Percentiles rank a stretch among this genome's conserved stretches.
Evolutionary conservation across 306 rosid species (phyloP).

Genomic region (Macrotyloma uniflorum): DNA sequence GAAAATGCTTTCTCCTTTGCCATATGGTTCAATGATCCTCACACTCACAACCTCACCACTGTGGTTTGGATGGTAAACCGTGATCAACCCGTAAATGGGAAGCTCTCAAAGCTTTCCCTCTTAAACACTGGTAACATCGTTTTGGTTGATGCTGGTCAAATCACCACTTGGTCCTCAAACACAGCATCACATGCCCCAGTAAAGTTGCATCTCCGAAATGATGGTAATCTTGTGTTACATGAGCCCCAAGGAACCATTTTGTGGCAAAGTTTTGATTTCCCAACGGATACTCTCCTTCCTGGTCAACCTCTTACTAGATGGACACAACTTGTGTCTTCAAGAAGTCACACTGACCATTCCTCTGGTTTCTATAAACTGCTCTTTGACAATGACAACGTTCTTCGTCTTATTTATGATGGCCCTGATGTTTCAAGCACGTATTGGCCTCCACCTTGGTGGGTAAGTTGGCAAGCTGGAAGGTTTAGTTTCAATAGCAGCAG

Average conservation of each 20-base stretch:
- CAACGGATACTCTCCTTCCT: background rate
- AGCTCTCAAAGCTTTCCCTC: constrained; percentile 44
- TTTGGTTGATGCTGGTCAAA: constrained; percentile 35
- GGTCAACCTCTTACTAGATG: background rate
- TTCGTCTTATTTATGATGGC: constrained; percentile 35
- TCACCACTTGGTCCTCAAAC: constrained; percentile 40
- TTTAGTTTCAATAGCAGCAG: background rate
- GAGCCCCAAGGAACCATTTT: background rate
- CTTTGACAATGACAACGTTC: constrained; percentile 26
- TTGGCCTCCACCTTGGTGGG: constrained; percentile 36
- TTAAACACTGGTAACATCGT: constrained; percentile 37
- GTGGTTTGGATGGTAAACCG: constrained; percentile 57
- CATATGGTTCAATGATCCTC: constrained; percentile 31
- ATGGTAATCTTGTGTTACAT: background rate
- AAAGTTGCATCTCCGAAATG: constrained; percentile 15
- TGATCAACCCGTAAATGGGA: constrained; percentile 48
- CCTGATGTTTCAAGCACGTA: constrained; percentile 30
- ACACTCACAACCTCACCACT: background rate
- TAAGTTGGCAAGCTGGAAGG: constrained; percentile 24
- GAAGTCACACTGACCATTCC: constrained; percentile 26
- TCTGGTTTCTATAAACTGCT: constrained; percentile 43
- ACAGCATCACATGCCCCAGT: background rate
- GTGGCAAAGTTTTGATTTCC: background rate
- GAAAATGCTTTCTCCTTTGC: constrained; percentile 28
- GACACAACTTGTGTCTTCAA: constrained; percentile 9